Conservation (phyloP, 2,329 filamentous ascomycete genomes). For the Aureobasidium sp. region DNA sequence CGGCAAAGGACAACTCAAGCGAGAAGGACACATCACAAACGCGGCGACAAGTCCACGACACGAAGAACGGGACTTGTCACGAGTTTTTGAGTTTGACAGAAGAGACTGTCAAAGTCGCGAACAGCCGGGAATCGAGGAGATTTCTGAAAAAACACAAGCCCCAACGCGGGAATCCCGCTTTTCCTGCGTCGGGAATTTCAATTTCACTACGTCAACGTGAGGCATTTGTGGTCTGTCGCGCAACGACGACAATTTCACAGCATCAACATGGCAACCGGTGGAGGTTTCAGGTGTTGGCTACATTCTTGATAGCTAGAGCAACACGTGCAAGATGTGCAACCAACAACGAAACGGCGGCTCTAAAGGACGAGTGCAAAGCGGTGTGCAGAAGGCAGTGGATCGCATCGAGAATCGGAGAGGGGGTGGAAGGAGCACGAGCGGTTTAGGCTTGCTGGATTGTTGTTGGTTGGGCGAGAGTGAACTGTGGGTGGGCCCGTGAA, state of each 20-base stretch:
- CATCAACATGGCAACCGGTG: background rate
- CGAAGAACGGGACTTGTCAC: background rate
- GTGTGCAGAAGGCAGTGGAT: background rate
- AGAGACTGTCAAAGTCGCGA: background rate
- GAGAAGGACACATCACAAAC: background rate
- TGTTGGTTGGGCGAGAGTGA: background rate
- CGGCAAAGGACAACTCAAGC: background rate
- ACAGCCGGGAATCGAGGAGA: background rate
- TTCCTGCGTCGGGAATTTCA: constrained; percentile 1
- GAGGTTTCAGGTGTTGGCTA: background rate
- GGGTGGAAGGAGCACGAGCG: constrained; percentile 2
- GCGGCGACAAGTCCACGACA: background rate
- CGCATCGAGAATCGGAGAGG: background rate
- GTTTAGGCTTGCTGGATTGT: background rate
- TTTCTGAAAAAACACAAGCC: background rate
- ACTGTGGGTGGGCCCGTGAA: background rate
- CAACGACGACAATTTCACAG: background rate
- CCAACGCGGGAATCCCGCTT: background rate
- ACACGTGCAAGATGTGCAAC: background rate
- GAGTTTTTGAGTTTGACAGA: background rate
- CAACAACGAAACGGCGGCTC: background rate
- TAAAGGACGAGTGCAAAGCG: background rate
- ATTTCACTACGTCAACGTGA: constrained; percentile 5
- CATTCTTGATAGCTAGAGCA: background rate
- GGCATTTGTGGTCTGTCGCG: constrained; percentile 1